Evolutionary conservation across 768 basidiomycete genomes (phyloP).

Genomic region (Mycena vitilis): DNA sequence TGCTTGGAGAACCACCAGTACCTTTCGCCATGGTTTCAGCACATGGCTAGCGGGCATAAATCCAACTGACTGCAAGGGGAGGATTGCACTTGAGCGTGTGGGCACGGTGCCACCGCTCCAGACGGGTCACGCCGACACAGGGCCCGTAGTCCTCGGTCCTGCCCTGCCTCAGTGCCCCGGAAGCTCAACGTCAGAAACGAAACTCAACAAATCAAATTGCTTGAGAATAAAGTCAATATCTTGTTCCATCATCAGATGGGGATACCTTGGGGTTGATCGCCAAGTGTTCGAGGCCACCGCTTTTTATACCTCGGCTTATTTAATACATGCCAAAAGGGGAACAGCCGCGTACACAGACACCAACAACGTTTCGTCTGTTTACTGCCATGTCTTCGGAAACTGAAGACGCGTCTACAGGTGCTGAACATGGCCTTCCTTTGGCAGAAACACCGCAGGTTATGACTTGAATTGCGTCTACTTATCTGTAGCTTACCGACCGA

Average conservation of each 20-base stretch:
- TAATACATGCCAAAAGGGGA: no score
- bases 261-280: no score
- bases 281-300: no score
- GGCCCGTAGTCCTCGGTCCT: not conserved
- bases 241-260: no score
- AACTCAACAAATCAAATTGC: no score
- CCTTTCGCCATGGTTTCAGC: no score
- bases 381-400: constrained; percentile 11
- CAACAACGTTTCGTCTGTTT: constrained; percentile 6
- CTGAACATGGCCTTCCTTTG: not conserved
- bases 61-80: no score
- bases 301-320: no score
- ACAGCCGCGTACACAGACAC: constrained; percentile 13
- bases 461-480: not conserved
- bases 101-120: constrained; percentile 1
- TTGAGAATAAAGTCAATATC: not conserved
- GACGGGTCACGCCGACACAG: not conserved
- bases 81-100: no score
- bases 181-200: no score
- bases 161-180: not conserved
- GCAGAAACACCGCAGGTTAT: constrained; percentile 5
- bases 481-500: not conserved
- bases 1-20: no score
- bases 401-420: not conserved
- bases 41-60: no score